These are phyloP conservation scores for Trichoderma atroviride DNA, from an alignment of 2,329 filamentous ascomycete species.

Conservation along the genomic window DNA sequence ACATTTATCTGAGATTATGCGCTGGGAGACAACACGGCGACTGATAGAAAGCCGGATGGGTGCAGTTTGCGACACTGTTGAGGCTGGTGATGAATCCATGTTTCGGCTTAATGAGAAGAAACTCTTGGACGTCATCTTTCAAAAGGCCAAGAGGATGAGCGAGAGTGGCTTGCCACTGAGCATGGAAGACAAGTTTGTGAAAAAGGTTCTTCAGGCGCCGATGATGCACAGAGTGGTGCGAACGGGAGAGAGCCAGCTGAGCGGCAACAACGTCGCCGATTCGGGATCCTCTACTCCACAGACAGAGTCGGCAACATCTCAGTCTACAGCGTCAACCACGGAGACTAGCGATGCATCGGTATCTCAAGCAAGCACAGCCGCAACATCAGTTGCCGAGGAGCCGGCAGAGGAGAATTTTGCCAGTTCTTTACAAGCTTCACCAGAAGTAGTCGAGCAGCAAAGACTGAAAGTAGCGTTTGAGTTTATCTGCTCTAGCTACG, in stretches of 20 bases:
- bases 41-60: slow-evolving; percentile 68
- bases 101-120: slow-evolving; percentile 77
- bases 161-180: slow-evolving; percentile 68
- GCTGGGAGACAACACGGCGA: slow-evolving; percentile 49
- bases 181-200: slow-evolving; percentile 84
- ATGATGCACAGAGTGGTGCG: slow-evolving; percentile 64
- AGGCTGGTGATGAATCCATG: slow-evolving; percentile 83
- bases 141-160: slow-evolving; percentile 73
- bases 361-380: slow-evolving; percentile 50
- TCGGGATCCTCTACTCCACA: slow-evolving; percentile 31
- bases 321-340: slow-evolving; percentile 44
- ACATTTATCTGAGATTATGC: slow-evolving; percentile 62
- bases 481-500: slow-evolving; percentile 66
- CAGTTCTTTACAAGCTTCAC: slow-evolving; percentile 50
- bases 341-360: slow-evolving; percentile 40
- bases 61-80: slow-evolving; percentile 76
- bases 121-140: slow-evolving; percentile 64
- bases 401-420: slow-evolving; percentile 40
- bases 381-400: slow-evolving; percentile 48
- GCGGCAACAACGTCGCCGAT: slow-evolving; percentile 22
- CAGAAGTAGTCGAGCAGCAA: slow-evolving; percentile 60
- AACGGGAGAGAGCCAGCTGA: slow-evolving; percentile 25
- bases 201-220: slow-evolving; percentile 73
- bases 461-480: slow-evolving; percentile 65
- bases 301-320: slow-evolving; percentile 44